Conservation (phyloP, 2,329 filamentous ascomycete genomes). For the Chaetomium globosum region DNA sequence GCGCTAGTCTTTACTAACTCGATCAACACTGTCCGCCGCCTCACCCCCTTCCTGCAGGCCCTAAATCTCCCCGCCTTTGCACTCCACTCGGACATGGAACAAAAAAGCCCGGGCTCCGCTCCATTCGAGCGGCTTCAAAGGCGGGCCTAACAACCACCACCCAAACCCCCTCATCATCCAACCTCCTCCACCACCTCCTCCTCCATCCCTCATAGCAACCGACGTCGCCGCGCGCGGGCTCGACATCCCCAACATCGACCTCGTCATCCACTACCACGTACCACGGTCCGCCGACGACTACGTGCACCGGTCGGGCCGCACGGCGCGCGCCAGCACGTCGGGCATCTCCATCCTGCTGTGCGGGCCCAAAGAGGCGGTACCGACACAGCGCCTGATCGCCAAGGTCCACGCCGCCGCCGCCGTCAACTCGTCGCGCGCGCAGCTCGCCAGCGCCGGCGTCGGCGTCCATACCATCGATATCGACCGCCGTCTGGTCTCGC, state of each 20-base stretch:
- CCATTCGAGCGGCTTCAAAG: constrained; percentile 90
- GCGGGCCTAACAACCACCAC: constrained; percentile 46
- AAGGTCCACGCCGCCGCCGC: constrained; percentile 75
- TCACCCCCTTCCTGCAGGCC: constrained; percentile 81
- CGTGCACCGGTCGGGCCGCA: constrained; percentile 92
- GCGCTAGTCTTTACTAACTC: constrained; percentile 95
- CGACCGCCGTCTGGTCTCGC: constrained; percentile 74
- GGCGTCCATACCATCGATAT: constrained; percentile 81
- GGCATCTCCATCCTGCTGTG: constrained; percentile 88
- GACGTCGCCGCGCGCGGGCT: constrained; percentile 92
- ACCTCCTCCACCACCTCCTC: constrained; percentile 39
- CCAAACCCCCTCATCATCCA: neutral
- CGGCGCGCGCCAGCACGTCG: constrained; percentile 75
- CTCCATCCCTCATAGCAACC: constrained; percentile 76
- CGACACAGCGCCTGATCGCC: constrained; percentile 78
- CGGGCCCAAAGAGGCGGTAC: constrained; percentile 84
- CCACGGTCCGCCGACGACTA: constrained; percentile 90
- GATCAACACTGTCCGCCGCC: constrained; percentile 84
- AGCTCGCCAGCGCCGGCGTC: constrained; percentile 52
- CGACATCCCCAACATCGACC: constrained; percentile 86
- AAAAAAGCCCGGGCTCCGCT: constrained; percentile 96
- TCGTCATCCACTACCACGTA: constrained; percentile 93
- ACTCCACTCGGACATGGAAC: constrained; percentile 90
- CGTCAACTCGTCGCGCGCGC: constrained; percentile 42
- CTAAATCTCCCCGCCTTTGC: constrained; percentile 75